A percentile compares a stretch with the other conserved stretches of the same genome.
Evolutionary conservation across 2,329 filamentous ascomycete species (phyloP).

Genomic region (Tympanopsis confertula): DNA sequence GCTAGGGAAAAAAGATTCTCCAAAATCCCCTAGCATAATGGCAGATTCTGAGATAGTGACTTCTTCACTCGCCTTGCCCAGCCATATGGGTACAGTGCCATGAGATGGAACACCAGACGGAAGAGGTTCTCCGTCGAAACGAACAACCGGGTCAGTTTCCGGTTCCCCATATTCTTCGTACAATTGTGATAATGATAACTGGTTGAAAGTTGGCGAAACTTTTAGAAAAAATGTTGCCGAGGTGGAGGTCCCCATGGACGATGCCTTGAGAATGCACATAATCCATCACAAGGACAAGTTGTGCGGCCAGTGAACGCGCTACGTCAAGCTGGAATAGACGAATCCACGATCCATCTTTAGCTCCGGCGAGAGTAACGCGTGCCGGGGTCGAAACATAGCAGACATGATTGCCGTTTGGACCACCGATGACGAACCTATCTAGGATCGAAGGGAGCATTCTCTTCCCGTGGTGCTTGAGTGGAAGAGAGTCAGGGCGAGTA

Average conservation of each 20-base stretch:
- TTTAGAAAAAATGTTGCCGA: conserved; percentile 11
- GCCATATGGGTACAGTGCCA: conserved; percentile 11
- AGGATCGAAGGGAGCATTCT: background rate
- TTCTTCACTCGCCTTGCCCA: conserved; percentile 13
- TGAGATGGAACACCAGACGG: conserved; percentile 9
- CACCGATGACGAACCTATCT: background rate
- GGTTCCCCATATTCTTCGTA: conserved; percentile 16
- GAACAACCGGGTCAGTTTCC: conserved; percentile 12
- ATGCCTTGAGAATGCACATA: conserved; percentile 7
- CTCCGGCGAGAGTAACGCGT: background rate
- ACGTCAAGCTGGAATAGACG: background rate
- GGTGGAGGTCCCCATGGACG: conserved; percentile 11
- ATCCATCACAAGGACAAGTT: conserved; percentile 6
- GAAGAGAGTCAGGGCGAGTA: conserved; percentile 1
- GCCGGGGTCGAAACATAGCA: background rate
- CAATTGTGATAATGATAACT: conserved; percentile 17
- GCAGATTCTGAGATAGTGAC: conserved; percentile 11
- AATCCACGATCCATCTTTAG: background rate
- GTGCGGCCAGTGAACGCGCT: background rate
- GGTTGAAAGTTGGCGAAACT: conserved; percentile 4
- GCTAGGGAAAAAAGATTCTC: background rate
- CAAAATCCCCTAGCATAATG: conserved; percentile 9
- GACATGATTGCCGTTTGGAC: background rate
- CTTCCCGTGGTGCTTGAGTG: background rate
- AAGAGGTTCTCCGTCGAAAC: conserved; percentile 9